A percentile compares a stretch with the other conserved stretches of the same genome.
phyloP scores from a whole-genome alignment of 2,329 filamentous ascomycete species.

The Fusarium torulosum region DNA sequence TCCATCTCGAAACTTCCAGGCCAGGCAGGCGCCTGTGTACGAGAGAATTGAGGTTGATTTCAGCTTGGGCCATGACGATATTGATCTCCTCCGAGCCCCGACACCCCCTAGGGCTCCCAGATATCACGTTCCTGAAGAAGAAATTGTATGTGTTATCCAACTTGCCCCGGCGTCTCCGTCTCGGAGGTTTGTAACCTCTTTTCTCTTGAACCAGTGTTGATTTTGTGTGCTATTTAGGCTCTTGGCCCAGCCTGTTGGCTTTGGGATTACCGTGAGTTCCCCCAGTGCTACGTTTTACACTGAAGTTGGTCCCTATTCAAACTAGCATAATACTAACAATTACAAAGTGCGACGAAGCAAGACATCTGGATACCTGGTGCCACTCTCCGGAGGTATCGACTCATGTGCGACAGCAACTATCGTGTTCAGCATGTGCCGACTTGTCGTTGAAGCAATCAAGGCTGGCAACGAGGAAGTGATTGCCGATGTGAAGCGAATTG shows the following conservation, averaged over 20 bases:
- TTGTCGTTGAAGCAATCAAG: conserved; percentile 55
- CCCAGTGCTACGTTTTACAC: not conserved
- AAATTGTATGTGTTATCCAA: conserved; percentile 22
- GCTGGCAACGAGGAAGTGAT: conserved; percentile 49
- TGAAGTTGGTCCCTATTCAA: not conserved
- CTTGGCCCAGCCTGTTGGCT: conserved; percentile 35
- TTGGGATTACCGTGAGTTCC: conserved; percentile 28
- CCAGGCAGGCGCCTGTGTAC: conserved; percentile 53
- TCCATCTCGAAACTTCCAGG: conserved; percentile 69
- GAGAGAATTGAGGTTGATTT: conserved; percentile 41
- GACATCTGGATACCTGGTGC: conserved; percentile 22
- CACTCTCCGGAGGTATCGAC: conserved; percentile 42
- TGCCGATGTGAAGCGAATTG: conserved; percentile 52
- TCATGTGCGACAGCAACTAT: conserved; percentile 44
- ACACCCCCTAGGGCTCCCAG: conserved; percentile 45
- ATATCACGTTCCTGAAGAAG: conserved; percentile 43
- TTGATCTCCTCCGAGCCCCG: conserved; percentile 47
- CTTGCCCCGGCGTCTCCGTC: not conserved
- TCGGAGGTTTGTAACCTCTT: not conserved
- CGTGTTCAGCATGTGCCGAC: conserved; percentile 65
- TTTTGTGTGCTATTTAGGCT: not conserved
- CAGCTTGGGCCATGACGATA: conserved; percentile 51
- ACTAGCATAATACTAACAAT: not conserved
- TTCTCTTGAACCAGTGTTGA: not conserved
- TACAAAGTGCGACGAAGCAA: conserved; percentile 29